Evolutionary conservation across 1,284 basidiomycete genomes (phyloP).

Genomic region (Malassezia obtusa): DNA sequence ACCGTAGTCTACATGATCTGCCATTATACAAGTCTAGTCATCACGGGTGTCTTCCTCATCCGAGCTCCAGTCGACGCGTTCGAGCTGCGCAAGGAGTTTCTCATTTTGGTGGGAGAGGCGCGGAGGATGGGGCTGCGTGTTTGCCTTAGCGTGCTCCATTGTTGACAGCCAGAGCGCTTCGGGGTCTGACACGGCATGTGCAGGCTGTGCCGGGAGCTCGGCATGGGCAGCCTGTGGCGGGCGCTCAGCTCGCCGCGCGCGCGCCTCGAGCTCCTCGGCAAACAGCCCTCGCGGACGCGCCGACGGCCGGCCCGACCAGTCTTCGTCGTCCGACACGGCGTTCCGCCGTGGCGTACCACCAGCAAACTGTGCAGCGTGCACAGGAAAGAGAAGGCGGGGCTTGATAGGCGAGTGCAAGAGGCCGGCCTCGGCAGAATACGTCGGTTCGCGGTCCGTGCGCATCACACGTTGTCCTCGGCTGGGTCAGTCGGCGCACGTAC

Average conservation of each 20-base stretch:
- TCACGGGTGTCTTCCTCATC: slow-evolving; percentile 6
- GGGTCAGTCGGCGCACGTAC: neutral
- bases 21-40: neutral
- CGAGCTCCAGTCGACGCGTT: slow-evolving; percentile 5
- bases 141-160: neutral
- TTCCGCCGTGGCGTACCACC: neutral
- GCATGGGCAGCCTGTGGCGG: neutral
- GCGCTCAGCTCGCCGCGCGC: neutral
- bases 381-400: slow-evolving; percentile 9
- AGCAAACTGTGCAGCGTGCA: neutral
- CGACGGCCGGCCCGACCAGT: neutral
- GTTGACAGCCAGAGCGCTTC: slow-evolving; percentile 10
- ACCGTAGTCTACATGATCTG: neutral
- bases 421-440: neutral
- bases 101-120: neutral
- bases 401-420: slow-evolving; percentile 4
- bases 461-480: slow-evolving; percentile 16
- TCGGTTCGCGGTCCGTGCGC: neutral
- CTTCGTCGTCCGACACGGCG: slow-evolving; percentile 13
- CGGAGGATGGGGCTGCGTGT: neutral
- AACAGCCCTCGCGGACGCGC: neutral
- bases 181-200: neutral
- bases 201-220: neutral
- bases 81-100: slow-evolving; percentile 7
- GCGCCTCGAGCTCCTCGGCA: slow-evolving; percentile 5